These are phyloP conservation scores for Ceratobasidium theobromae DNA, from an alignment of 1,284 basidiomycete species.

Conservation along the genomic window DNA sequence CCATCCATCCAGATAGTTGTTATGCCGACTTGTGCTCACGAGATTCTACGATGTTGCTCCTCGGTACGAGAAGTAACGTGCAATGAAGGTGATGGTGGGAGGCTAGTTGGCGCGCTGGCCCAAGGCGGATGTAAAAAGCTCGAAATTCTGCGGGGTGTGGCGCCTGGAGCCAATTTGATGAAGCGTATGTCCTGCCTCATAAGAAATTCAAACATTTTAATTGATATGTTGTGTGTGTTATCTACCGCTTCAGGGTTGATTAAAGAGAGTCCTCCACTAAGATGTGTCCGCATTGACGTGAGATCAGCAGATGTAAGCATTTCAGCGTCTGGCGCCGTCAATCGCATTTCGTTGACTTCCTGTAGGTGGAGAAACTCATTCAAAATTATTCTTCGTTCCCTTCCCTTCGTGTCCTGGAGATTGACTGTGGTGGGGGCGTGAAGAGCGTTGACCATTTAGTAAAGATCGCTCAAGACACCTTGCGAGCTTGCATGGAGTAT, in stretches of 20 bases:
- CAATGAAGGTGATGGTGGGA: not conserved
- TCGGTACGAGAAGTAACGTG: not conserved
- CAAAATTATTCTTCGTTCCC: not conserved
- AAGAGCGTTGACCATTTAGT: not conserved
- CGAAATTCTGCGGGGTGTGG: not conserved
- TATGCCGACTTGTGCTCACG: constrained; percentile 11
- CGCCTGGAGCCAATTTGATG: not conserved
- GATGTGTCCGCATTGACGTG: not conserved
- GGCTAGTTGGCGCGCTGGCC: not conserved
- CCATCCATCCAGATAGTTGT: constrained; percentile 7
- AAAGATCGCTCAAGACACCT: not conserved
- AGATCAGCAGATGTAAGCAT: not conserved
- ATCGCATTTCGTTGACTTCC: not conserved
- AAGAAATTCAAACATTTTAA: not conserved
- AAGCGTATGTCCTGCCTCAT: not conserved
- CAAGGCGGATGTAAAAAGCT: constrained; percentile 4
- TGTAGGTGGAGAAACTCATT: not conserved
- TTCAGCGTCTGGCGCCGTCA: not conserved
- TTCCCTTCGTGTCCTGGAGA: not conserved
- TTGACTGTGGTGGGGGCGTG: not conserved
- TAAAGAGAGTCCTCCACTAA: not conserved
- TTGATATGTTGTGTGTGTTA: not conserved
- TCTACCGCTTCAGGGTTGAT: not conserved
- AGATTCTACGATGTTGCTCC: constrained; percentile 6
- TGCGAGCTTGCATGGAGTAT: not conserved